Base-by-base conservation (phyloP, 305 asterid genomes). In the Fraxinus ornus region DNA sequence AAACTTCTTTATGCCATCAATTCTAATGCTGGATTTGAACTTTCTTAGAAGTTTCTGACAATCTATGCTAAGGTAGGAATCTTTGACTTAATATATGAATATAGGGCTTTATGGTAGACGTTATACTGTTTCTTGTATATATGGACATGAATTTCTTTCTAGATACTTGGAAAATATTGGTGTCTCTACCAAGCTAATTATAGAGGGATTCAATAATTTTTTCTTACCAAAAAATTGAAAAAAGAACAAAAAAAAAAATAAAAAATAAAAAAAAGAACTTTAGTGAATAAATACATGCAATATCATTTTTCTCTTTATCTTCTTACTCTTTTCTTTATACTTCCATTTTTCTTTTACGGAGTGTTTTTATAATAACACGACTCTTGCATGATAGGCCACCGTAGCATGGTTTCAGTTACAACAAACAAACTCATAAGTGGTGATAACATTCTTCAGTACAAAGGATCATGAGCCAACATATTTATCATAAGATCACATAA, bases 1-100 rank as follows among this genome's bases (percentile, higher is more conserved):
- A 96, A 96, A 76, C 94, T 96, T 88, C 90, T 95, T 8, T 94
- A 94, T 44, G 98, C 99, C 81, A 96, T 96, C 85, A 94, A 89
- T 86, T 94, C 98, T 12, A 95, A 95, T 89, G 97, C 99, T 33
- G 98, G 98, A 75, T 95, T 95, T 83, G 99, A 94, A 80, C 97
- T 96, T 85, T 96, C 99, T 66, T 96, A 90, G 88, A 66, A 76
- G 78, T 52, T 81, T 81, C 70, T 33, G 81, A 77, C 33, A 30
- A 62, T 76, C 81, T 35, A 77, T 68, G 79, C 62, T 13, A 80
- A 88, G 89, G 89, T 82, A 75, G 80, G 76, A 35, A 10, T 35
- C 76, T 79, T 78, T 49, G 62, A 75, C 62, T 49, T 78, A n/a
- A 47, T 73, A 12, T 9, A 12, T 30, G 75, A 30, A 13, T 13